These are phyloP conservation scores for Calonectria pteridis DNA, from an alignment of 2,329 filamentous ascomycete genomes.

Conservation along the genomic window DNA sequence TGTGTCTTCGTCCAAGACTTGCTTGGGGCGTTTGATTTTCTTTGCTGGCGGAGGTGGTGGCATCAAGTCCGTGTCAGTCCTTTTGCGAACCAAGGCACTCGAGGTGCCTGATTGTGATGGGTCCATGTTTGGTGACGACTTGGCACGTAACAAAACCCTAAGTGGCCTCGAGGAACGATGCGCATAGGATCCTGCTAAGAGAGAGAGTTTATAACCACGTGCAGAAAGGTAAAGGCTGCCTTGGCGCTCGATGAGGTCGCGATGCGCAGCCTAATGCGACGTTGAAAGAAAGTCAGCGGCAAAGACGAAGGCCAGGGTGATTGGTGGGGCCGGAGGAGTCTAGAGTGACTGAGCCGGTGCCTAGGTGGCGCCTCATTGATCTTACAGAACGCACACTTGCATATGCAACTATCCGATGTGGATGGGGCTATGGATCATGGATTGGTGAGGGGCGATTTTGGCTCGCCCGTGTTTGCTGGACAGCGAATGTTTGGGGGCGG, in stretches of 20 bases:
- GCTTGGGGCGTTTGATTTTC: conserved; percentile 90
- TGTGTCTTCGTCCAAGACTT: conserved; percentile 91
- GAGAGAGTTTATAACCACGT: background rate
- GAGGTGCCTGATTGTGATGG: conserved; percentile 52
- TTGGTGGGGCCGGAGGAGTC: conserved; percentile 22
- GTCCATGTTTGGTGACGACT: conserved; percentile 52
- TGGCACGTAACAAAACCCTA: background rate
- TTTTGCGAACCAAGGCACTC: conserved; percentile 75
- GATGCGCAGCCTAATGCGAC: conserved; percentile 14
- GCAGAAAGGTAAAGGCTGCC: background rate
- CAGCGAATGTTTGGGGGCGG: conserved; percentile 13
- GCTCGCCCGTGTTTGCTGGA: background rate
- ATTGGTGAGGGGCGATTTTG: conserved; percentile 34
- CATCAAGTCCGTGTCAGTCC: conserved; percentile 80
- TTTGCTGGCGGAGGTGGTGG: conserved; percentile 87
- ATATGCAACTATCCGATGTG: conserved; percentile 43
- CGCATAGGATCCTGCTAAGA: background rate
- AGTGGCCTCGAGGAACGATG: background rate
- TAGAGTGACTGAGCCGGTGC: background rate
- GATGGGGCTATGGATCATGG: conserved; percentile 29
- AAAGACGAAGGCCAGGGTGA: conserved; percentile 6
- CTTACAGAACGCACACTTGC: background rate
- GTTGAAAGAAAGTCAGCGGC: conserved; percentile 20
- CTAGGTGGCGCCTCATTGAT: conserved; percentile 23
- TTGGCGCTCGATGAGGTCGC: background rate